These are phyloP conservation scores for Pulveroboletus ravenelii DNA, from an alignment of 768 basidiomycete species.

Conservation along the genomic window DNA sequence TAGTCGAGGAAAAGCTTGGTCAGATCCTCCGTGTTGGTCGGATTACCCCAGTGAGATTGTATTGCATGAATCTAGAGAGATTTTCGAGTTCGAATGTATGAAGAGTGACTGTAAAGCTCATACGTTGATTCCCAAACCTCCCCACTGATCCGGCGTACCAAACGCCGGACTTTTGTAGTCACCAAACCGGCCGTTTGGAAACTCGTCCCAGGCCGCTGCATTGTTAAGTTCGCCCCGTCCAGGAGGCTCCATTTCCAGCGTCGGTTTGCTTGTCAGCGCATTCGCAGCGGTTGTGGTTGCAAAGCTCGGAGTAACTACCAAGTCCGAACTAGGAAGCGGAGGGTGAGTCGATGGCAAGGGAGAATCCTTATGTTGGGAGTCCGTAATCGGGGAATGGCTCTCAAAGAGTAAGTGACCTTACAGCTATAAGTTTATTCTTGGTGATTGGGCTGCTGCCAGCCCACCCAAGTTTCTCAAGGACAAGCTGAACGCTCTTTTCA, in stretches of 20 bases:
- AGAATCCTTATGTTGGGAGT: slow-evolving; percentile 34
- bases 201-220: slow-evolving; percentile 87
- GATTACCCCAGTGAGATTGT: slow-evolving; percentile 72
- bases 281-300: slow-evolving; percentile 62
- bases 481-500: slow-evolving; percentile 87
- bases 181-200: slow-evolving; percentile 97
- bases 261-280: slow-evolving; percentile 46
- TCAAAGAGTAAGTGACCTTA: slow-evolving; percentile 28
- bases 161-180: slow-evolving; percentile 97
- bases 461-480: slow-evolving; percentile 81
- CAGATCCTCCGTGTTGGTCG: slow-evolving; percentile 56
- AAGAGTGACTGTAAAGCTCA: slow-evolving; percentile 8
- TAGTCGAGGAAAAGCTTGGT: slow-evolving; percentile 77
- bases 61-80: slow-evolving; percentile 52
- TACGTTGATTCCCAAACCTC: slow-evolving; percentile 60
- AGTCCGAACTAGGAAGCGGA: slow-evolving; percentile 27
- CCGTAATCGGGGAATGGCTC: background rate
- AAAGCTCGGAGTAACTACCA: slow-evolving; percentile 58
- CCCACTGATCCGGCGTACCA: slow-evolving; percentile 77
- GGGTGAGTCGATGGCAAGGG: slow-evolving; percentile 31
- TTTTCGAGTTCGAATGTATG: background rate
- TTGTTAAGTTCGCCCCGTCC: slow-evolving; percentile 73
- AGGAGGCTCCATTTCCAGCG: slow-evolving; percentile 46
- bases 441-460: slow-evolving; percentile 38
- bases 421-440: slow-evolving; percentile 67